These are phyloP conservation scores for Fusarium multiceps DNA, from an alignment of 2,329 filamentous ascomycete genomes.

Conservation along the genomic window DNA sequence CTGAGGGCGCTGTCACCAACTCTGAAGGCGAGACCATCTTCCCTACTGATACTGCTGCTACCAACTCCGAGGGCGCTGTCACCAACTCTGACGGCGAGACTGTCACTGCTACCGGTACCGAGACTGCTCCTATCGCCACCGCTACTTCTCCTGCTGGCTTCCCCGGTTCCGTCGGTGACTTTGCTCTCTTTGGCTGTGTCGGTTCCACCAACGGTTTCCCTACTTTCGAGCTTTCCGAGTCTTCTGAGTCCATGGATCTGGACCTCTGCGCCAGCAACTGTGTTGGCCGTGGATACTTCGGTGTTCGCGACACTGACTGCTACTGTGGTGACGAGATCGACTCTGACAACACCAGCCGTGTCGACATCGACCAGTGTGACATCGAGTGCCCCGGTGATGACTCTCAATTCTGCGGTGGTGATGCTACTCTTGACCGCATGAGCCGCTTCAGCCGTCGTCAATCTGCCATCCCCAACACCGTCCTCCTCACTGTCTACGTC, in stretches of 20 bases:
- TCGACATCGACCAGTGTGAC: constrained; percentile 23
- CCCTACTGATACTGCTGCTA: not conserved
- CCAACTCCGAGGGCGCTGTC: constrained; percentile 6
- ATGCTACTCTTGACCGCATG: constrained; percentile 19
- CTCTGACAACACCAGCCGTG: constrained; percentile 8
- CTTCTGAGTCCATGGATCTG: constrained; percentile 36
- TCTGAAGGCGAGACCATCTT: not conserved
- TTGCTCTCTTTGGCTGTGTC: constrained; percentile 46
- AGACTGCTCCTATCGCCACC: constrained; percentile 46
- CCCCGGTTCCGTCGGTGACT: constrained; percentile 37
- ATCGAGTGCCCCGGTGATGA: constrained; percentile 40
- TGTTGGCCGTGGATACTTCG: constrained; percentile 42
- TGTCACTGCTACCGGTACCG: constrained; percentile 35
- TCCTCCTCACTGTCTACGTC: constrained; percentile 43
- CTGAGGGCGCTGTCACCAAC: constrained; percentile 10
- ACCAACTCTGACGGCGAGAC: constrained; percentile 18
- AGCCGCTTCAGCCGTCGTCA: constrained; percentile 37
- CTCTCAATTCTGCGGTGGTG: constrained; percentile 39
- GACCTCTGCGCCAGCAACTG: constrained; percentile 45
- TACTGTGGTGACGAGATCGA: constrained; percentile 41
- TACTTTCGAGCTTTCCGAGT: constrained; percentile 35
- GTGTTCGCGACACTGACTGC: constrained; percentile 38
- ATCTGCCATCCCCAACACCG: constrained; percentile 29
- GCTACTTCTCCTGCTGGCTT: constrained; percentile 26
- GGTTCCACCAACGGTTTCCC: constrained; percentile 37